Base-by-base conservation (phyloP, 306 rosid genomes). In the Sechiopsis laciniata region DNA sequence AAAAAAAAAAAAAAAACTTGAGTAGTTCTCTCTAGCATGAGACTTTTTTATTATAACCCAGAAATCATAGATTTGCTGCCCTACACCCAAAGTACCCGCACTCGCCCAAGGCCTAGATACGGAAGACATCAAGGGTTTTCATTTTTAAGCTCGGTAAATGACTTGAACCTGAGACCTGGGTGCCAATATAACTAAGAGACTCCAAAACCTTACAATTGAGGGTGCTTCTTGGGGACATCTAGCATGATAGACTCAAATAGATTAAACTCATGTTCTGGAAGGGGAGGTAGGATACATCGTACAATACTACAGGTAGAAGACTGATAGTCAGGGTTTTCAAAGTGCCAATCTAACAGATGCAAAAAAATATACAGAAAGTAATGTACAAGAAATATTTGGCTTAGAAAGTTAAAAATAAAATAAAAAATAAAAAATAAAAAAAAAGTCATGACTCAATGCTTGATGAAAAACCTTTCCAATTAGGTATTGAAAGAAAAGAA, bases 281-380 rank as follows among this genome's bases (percentile, higher is more conserved):
- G 17, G 17, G 37, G 40, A 22, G 40, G 37, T 24, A 24, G 65
- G 65, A 46, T 10, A 14, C 55, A 42, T 67, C 11, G 26, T 9
- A 20, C 72, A 67, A 45, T 67, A 66, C 40, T 20, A 11, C 21
- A 13, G 46, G 26, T 12, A 66, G 29, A 67, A 67, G 56, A 67
- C 35, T 12, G 3, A 1, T 26, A 11, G 15, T 37, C 6, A 4
- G 10, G 73, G 10, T 12, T 67, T 45, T 20, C 55, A 45, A 21
- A 40, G 56, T 8, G 22, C 4, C 21, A 21, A 10, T 12, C 11
- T 67, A 50, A 45, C 10, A 20, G 20, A 21, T 67, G 26, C 35
- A 19, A 46, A 12, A 26, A 67, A 4, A 46, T 7, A 46, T 12
- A 50, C 14, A 42, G 1, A 42, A 14, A 68, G 37, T 13, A 15